These are phyloP conservation scores for Quercus phellos DNA, from an alignment of 331 rosid species.

Conservation along the genomic window DNA sequence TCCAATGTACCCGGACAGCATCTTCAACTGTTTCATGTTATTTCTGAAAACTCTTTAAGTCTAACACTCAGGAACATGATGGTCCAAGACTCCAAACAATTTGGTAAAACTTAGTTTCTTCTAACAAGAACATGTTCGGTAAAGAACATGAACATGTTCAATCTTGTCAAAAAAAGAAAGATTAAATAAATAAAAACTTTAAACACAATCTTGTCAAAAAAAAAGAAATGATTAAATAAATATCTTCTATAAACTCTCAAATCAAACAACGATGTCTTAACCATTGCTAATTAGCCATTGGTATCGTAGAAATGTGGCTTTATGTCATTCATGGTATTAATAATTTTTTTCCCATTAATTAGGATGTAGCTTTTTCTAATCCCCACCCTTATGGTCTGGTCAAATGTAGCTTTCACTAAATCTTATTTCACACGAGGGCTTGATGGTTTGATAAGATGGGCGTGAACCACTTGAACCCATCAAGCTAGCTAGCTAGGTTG, in stretches of 20 bases:
- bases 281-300: neutral
- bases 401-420: slow-evolving; percentile 2
- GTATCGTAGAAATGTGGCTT: neutral
- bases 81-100: neutral
- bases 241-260: neutral
- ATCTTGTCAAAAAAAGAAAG: too few species aligned
- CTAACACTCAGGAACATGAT: neutral
- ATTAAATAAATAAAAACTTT: neutral
- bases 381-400: neutral
- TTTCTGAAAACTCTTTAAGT: too few species aligned
- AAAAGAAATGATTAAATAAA: neutral
- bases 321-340: neutral
- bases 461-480: neutral
- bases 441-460: neutral
- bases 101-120: too few species aligned
- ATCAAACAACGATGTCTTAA: neutral
- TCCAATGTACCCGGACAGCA: too few species aligned
- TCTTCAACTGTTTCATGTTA: too few species aligned
- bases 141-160: too few species aligned
- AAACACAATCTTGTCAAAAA: too few species aligned
- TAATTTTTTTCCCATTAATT: neutral
- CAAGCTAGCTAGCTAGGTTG: neutral
- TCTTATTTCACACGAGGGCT: slow-evolving; percentile 15
- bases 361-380: neutral
- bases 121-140: too few species aligned